Evolutionary conservation across 805 yeast species (phyloP).

Genomic region (Komagataella ulmi): DNA sequence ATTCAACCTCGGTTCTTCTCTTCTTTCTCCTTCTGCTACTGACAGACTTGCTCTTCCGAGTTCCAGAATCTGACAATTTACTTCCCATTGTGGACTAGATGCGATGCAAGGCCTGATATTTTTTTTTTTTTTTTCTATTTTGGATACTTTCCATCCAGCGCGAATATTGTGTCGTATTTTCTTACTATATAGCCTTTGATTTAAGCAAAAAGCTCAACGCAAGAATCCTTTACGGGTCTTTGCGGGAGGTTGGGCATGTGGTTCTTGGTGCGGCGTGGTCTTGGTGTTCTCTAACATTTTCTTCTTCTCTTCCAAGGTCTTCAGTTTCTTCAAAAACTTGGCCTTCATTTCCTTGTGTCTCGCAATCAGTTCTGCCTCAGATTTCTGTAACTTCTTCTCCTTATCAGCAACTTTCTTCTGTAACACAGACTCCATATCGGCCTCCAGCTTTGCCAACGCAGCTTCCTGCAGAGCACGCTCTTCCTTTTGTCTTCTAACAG

Average conservation of each 20-base stretch:
- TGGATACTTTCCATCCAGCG: neutral
- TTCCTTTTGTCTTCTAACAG: slow-evolving; percentile 83
- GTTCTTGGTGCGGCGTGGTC: slow-evolving; percentile 36
- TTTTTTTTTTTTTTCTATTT: no score
- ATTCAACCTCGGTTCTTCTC: slow-evolving; percentile 69
- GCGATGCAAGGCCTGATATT: neutral
- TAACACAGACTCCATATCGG: slow-evolving; percentile 93
- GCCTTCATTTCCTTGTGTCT: slow-evolving; percentile 97
- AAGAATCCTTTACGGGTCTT: slow-evolving; percentile 73
- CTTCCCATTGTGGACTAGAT: neutral
- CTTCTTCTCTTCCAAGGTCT: slow-evolving; percentile 84
- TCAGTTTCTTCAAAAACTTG: slow-evolving; percentile 76
- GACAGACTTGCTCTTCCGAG: neutral
- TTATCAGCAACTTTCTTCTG: slow-evolving; percentile 93
- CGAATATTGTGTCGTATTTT: neutral
- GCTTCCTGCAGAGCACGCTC: slow-evolving; percentile 90
- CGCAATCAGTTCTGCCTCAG: slow-evolving; percentile 90
- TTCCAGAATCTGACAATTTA: neutral
- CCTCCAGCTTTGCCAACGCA: slow-evolving; percentile 84
- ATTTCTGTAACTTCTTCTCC: slow-evolving; percentile 92
- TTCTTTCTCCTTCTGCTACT: slow-evolving; percentile 53
- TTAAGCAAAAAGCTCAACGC: slow-evolving; percentile 23
- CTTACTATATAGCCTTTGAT: neutral
- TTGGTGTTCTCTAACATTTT: slow-evolving; percentile 52
- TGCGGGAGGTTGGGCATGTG: slow-evolving; percentile 16